Base-by-base conservation (phyloP, 192 early-diverging fungal species). In the Coemansia sp. region DNA sequence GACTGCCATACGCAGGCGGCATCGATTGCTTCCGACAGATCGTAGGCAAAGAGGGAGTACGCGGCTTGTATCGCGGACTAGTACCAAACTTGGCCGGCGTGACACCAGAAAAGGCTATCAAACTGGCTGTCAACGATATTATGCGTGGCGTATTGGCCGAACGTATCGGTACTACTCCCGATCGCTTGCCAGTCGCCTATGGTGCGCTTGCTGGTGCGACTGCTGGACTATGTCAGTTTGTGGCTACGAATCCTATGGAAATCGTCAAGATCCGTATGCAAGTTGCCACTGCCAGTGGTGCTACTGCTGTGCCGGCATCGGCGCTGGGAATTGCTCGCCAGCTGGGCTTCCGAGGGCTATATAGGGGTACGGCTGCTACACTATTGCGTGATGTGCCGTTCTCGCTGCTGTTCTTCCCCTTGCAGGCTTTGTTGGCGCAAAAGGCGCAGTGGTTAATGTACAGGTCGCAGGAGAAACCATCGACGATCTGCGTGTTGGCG, bases 191-290 rank as follows among this genome's bases (percentile, higher is more conserved):
- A 5, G 87, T 86, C 57, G 73, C 75, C 71, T 92, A 98, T 65
- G 90, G 90, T 41, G 90, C 91, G 15, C 73, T 93, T 73, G 96
- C 96, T 29, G 96, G 97, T 64, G 94, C 88, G n/a, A 92, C 96
- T 71, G 96, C 96, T 1, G 97, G 96, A 43, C 89, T 93, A 46
- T 94, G 94, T 60, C 94, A 94, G 42, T 95, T 96, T 24, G 82
- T 96, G 66, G 87, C 97, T 41, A 97, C 96, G 76, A 93, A 93
- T 49, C 97, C 97, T 29, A 93, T 92, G 84, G 97, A 97, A 77
- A 92, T 95, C 34, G 89, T 98, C 82, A 98, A 97, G 88, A 93
- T 96, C n/a, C 82, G 95, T 65, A 80, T 99, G 79, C 97, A 99
- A 77, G 91, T 93, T 8, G 77, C 87, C 34, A 89, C 89, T 12